Base-by-base conservation (phyloP, 2,329 filamentous ascomycete genomes). In the Paecilomyces variotii region DNA sequence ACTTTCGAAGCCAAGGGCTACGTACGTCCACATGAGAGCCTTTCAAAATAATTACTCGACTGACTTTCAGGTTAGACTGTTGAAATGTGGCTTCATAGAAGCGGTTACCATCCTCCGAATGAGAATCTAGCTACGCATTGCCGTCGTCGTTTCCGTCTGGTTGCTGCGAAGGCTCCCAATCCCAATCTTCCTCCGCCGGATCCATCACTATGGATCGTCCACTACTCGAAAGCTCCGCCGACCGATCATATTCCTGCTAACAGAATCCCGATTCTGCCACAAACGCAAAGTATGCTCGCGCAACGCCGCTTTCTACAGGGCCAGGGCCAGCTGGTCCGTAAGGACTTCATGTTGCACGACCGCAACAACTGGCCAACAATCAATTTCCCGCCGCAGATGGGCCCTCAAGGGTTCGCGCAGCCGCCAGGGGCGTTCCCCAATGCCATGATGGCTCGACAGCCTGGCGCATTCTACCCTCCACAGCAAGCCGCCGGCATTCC, bases 291-390 rank as follows among this genome's bases (percentile, higher is more conserved):
- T 34, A 72, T 72, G 56, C 68, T 80, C 53, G 69, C 69, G 24
- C 75, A 79, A 65, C 80, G 85, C n/a, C 76, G 77, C 55, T 81
- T 80, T 66, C 73, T 89, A 79, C 75, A 86, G 88, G 74, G 82
- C 57, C 88, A 90, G 63, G 93, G 91, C 5, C 89, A 92, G 67
- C 86, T 96, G 52, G 84, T 87, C 59, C 87, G 91, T 65, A 96
- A 96, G 70, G 91, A 97, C 68, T 97, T 97, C 70, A 95, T 97
- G 87, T 82, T 97, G 24, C 86, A 89, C 55, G 94, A 97, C 74
- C 86, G 90, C 49, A 83, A 86, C 63, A 95, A 91, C 76, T 97
- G 93, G 92, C 93, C 94, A 2, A 86, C 87, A 26, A 88, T 97
- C 60, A 85, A 85, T 52, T 85, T 90, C 62, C 88, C 89, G 0